These are phyloP conservation scores for Asterophora lycoperdoides DNA, from an alignment of 768 basidiomycete genomes.

Conservation along the genomic window DNA sequence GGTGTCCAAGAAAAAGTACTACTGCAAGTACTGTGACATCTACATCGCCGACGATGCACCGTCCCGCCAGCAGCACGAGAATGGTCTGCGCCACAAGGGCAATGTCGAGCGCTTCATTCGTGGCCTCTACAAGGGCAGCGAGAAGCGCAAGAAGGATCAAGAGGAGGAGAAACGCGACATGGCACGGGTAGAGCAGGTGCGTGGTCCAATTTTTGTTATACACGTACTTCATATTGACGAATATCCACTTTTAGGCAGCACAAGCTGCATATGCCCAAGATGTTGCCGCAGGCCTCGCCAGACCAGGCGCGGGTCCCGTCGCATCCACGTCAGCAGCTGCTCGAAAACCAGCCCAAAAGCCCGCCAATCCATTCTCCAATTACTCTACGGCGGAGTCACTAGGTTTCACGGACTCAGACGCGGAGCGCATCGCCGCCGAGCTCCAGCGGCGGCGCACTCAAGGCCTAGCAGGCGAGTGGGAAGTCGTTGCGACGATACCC, in stretches of 20 bases:
- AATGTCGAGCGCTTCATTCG: slow-evolving; percentile 91
- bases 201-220: slow-evolving; percentile 13
- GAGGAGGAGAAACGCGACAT: slow-evolving; percentile 90
- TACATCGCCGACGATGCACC: slow-evolving; percentile 96
- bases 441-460: slow-evolving; percentile 54
- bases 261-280: slow-evolving; percentile 77
- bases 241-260: slow-evolving; percentile 52
- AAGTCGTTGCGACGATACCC: slow-evolving; percentile 44
- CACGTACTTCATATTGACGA: background rate
- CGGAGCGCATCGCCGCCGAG: slow-evolving; percentile 57
- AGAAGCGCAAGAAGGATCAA: slow-evolving; percentile 77
- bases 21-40: slow-evolving; percentile 96
- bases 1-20: slow-evolving; percentile 90
- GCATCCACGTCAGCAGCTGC: slow-evolving; percentile 30
- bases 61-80: slow-evolving; percentile 88
- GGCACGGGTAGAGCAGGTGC: slow-evolving; percentile 75
- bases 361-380: slow-evolving; percentile 68
- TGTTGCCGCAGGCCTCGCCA: slow-evolving; percentile 62
- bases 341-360: slow-evolving; percentile 43
- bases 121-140: slow-evolving; percentile 88
- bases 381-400: slow-evolving; percentile 87
- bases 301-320: slow-evolving; percentile 29
- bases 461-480: slow-evolving; percentile 77
- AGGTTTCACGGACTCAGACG: slow-evolving; percentile 76
- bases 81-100: slow-evolving; percentile 89